These are phyloP conservation scores for Solanum chacoense DNA, from an alignment of 305 asterid genomes.

Conservation along the genomic window DNA sequence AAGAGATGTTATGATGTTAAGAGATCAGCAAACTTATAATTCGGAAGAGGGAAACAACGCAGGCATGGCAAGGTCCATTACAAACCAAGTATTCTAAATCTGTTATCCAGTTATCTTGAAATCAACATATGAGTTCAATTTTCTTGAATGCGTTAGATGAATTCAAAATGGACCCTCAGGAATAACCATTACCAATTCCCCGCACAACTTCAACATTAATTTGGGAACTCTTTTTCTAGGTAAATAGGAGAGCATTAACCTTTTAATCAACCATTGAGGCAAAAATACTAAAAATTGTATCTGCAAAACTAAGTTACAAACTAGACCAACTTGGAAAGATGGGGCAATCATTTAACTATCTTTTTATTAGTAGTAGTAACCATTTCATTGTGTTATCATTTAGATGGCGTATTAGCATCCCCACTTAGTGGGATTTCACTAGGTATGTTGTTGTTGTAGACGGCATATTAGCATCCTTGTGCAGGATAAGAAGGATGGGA, in stretches of 20 bases:
- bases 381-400: background rate
- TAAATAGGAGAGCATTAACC: background rate
- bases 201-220: background rate
- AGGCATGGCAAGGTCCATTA: background rate
- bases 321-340: background rate
- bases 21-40: background rate
- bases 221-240: background rate
- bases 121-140: background rate
- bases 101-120: background rate
- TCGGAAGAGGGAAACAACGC: background rate
- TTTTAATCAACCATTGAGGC: background rate
- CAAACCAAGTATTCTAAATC: background rate
- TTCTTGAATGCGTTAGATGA: background rate
- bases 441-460: background rate
- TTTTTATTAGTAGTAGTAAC: background rate
- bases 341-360: background rate
- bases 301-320: background rate
- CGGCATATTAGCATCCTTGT: background rate
- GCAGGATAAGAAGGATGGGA: background rate
- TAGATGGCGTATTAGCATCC: background rate
- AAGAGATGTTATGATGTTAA: background rate
- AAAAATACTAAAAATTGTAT: background rate
- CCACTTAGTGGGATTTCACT: background rate
- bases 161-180: background rate
- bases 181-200: background rate